Base-by-base conservation (phyloP, 345 rosid genomes). In the Excoecaria cochinchinensis region DNA sequence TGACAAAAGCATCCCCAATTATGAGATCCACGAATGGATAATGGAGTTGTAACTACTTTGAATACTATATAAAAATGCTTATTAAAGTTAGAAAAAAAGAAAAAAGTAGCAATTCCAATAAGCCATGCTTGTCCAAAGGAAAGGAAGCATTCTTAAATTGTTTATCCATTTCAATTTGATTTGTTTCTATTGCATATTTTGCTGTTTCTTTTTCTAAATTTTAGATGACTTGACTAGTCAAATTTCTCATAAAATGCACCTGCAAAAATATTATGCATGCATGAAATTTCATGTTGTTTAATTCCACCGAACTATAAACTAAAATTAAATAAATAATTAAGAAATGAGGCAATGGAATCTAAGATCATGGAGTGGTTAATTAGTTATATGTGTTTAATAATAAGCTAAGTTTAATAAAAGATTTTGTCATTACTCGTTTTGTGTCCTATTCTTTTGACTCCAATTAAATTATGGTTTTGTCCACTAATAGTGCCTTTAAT, bases 141-240 rank as follows among this genome's bases (percentile, higher is more conserved):
- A 1, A 15, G 57, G 57, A 53, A 46, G 39, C 67, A 58, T 17
- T 71, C 39, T 24, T 1, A 24, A 25, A 25, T 13, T 19, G 47
- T 39, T 6, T 15, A n/a, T 36, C 38, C 11, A 38, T 6, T 50
- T 61, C 31, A 46, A 25, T 0, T 5, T 36, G 44, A 19, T 22
- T 15, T 22, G 31, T 22, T 70, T 70, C 56, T 13, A 10, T 70
- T 31, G 8, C 19, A 8, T 15, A 15, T 40, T 47, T 64, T 31
- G 11, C 2, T 22, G 46, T 8, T 42, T 59, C 47, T 64, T 47
- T 17, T 60, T 21, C 50, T 74, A 19, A 68, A 3, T 39, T 39
- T 64, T 17, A 68, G 24, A 31, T 48, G 69, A 73, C 63, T 77
- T 73, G 80, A 77, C 80, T 31, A 17, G 80, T 77, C 80, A 77